These are phyloP conservation scores for Arbutus unedo DNA, from an alignment of 148 eudicot species.

Conservation along the genomic window DNA sequence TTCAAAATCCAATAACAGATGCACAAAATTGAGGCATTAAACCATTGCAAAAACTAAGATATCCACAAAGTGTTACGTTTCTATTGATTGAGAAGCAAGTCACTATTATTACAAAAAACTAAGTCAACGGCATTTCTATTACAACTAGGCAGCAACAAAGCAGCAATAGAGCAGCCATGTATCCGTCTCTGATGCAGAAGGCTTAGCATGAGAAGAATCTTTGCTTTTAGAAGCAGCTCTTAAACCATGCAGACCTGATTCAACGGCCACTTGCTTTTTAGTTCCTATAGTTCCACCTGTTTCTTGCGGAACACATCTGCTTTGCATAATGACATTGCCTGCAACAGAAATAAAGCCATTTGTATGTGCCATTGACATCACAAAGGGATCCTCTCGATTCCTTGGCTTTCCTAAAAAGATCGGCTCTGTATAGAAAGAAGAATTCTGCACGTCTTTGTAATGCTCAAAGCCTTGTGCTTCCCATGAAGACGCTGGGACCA, in stretches of 20 bases:
- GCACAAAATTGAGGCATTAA: too few species aligned
- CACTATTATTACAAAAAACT: too few species aligned
- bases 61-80: too few species aligned
- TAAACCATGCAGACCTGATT: slow-evolving; percentile 47
- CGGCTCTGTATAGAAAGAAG: slow-evolving; percentile 39
- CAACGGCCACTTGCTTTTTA: slow-evolving; percentile 50
- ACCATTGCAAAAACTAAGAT: too few species aligned
- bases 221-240: slow-evolving; percentile 58
- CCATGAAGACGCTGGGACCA: slow-evolving; percentile 55
- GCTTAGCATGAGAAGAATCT: slow-evolving; percentile 47
- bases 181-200: slow-evolving; percentile 59
- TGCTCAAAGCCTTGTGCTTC: slow-evolving; percentile 59
- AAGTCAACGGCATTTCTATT: too few species aligned
- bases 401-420: slow-evolving; percentile 42
- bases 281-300: slow-evolving; percentile 40
- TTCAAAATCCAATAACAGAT: too few species aligned
- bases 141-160: too few species aligned
- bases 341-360: too few species aligned
- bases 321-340: slow-evolving; percentile 41
- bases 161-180: too few species aligned
- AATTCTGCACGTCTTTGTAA: slow-evolving; percentile 44
- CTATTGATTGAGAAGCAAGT: too few species aligned
- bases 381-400: slow-evolving; percentile 50
- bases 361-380: slow-evolving; percentile 34
- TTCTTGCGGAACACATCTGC: slow-evolving; percentile 37